Evolutionary conservation across 345 rosid species (phyloP).

Genomic region (Citrus maxima): DNA sequence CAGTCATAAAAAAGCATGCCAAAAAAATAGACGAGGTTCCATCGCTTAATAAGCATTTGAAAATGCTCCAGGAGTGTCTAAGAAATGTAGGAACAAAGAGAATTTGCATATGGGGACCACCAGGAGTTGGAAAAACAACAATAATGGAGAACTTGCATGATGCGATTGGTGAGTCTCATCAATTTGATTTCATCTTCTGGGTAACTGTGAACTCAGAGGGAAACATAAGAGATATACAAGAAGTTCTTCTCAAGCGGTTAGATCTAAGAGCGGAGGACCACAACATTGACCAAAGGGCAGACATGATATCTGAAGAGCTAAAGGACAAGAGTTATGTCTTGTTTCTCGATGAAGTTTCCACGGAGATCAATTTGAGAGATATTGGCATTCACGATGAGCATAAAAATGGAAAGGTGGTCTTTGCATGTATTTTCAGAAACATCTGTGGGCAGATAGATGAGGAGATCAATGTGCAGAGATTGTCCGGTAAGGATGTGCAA

Average conservation of each 20-base stretch:
- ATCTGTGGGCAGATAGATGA: neutral
- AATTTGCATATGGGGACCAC: conserved; percentile 8
- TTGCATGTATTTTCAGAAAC: conserved; percentile 8
- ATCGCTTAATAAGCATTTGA: neutral
- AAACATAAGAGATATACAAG: conserved; percentile 2
- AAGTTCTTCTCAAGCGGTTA: neutral
- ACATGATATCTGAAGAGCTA: neutral
- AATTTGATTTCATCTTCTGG: neutral
- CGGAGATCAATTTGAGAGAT: neutral
- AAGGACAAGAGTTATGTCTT: neutral
- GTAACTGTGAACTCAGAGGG: neutral
- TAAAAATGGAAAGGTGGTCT: conserved; percentile 15
- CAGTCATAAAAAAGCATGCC: neutral
- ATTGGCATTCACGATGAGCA: conserved; percentile 8
- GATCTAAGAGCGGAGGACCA: neutral
- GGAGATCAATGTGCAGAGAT: neutral
- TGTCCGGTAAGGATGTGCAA: conserved; percentile 6
- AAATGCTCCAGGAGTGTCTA: neutral
- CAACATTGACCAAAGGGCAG: neutral
- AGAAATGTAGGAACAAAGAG: neutral
- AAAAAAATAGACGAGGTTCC: neutral
- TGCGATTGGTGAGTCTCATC: neutral
- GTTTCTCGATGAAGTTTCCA: conserved; percentile 15
- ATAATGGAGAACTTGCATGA: conserved; percentile 3
- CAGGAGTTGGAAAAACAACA: conserved; percentile 15